Base-by-base conservation (phyloP, 305 asterid species). In the Caryopteris hybrid region DNA sequence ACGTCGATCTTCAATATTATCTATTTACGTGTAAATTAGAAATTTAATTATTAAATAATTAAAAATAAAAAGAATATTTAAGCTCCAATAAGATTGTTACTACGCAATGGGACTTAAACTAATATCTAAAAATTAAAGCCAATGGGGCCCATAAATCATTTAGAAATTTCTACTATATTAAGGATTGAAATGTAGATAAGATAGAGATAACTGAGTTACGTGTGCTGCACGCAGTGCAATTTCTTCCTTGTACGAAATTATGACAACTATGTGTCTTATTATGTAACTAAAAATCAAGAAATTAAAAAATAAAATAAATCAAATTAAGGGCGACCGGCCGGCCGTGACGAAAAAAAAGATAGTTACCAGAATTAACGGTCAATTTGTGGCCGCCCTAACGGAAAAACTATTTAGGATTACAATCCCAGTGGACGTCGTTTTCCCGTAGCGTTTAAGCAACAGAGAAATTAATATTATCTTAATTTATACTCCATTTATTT, bases 291-390 rank as follows among this genome's bases (percentile, higher is more conserved):
- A 33, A 25, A n/a, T n/a, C n/a, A n/a, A n/a, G n/a, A n/a, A n/a
- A n/a, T n/a, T n/a, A n/a, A n/a, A n/a, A n/a, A n/a, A n/a, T n/a
- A n/a, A 2, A 14, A 25, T 25, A 25, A 25, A 25, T 25, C 2
- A 25, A 25, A 25, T 55, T 31, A 31, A n/a, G 1, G 4, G 39
- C 8, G 39, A 6, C 39, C 5, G 45, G 4, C 6, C 16, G 59
- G 58, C 4, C 0, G 57, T 52, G 62, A n/a, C 34, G 16, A 66
- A 52, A 13, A 23, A 23, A 8, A n/a, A 16, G 46, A 61, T 76
- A 1, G 25, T 52, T 57, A 77, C 72, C 66, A 72, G 78, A 62
- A 56, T 8, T 68, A 68, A 77, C 75, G 66, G 72, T 61, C 81
- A 41, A 70, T 50, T 14, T 2, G 22, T 47, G 58, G 51, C n/a